Percentiles rank a stretch among this genome's conserved stretches.
Conservation (phyloP, 2,329 filamentous ascomycete species). For the Chrysoporthe cubensis region DNA sequence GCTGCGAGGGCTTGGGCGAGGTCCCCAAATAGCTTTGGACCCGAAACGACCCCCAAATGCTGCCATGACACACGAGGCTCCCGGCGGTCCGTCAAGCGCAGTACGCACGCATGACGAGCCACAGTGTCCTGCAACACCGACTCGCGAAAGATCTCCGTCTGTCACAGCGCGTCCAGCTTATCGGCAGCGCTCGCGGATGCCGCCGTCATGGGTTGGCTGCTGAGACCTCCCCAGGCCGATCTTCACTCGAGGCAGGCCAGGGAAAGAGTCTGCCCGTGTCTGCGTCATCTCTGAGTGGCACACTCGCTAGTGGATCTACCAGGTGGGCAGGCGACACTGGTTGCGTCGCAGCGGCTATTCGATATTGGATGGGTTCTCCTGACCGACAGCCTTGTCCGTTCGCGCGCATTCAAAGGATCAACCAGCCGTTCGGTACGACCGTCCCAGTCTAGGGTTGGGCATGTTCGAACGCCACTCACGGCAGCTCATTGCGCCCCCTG, state of each 20-base stretch:
- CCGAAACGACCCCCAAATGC: constrained; percentile 20
- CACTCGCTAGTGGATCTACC: constrained; percentile 11
- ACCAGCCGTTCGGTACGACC: constrained; percentile 23
- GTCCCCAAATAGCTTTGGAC: constrained; percentile 4
- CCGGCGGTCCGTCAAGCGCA: constrained; percentile 13
- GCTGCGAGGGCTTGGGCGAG: constrained; percentile 5
- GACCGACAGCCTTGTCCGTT: constrained; percentile 19
- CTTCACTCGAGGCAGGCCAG: constrained; percentile 6
- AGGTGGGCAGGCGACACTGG: not conserved
- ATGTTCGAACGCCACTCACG: constrained; percentile 12
- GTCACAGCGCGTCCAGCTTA: not conserved
- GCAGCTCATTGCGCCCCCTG: constrained; percentile 15
- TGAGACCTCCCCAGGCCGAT: constrained; percentile 8
- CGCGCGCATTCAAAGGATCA: constrained; percentile 24
- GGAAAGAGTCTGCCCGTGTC: not conserved
- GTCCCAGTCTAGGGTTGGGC: constrained; percentile 21
- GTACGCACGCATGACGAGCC: constrained; percentile 14
- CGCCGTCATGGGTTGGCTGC: not conserved
- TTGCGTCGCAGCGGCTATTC: constrained; percentile 5
- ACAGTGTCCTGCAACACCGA: not conserved
- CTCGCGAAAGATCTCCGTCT: not conserved
- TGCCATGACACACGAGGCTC: constrained; percentile 18
- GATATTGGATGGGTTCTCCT: constrained; percentile 11
- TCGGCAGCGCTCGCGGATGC: not conserved
- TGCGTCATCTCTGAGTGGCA: constrained; percentile 16